phyloP scores from a whole-genome alignment of 2,329 filamentous ascomycete genomes.

The Botrytis byssoidea region DNA sequence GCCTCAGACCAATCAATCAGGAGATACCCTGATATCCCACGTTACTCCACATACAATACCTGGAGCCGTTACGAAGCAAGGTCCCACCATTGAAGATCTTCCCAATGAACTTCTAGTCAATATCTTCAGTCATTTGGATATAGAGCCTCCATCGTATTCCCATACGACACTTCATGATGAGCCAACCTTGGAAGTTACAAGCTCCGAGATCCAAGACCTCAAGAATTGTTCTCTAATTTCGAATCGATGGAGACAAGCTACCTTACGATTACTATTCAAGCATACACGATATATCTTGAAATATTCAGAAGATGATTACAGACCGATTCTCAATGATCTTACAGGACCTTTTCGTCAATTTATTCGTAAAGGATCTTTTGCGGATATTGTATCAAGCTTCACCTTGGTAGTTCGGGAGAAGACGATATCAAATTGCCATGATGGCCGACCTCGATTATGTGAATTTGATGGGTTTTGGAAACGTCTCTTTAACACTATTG shows the following conservation, averaged over 20 bases:
- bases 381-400: constrained; percentile 47
- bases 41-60: constrained; percentile 2
- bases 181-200: constrained; percentile 47
- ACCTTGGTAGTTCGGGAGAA: constrained; percentile 44
- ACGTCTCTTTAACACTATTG: constrained; percentile 52
- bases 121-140: constrained; percentile 56
- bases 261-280: constrained; percentile 57
- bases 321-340: constrained; percentile 25
- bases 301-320: constrained; percentile 16
- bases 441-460: constrained; percentile 19
- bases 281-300: constrained; percentile 46
- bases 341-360: constrained; percentile 40
- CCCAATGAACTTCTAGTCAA: constrained; percentile 61
- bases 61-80: neutral
- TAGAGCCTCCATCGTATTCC: constrained; percentile 48
- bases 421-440: constrained; percentile 24
- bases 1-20: neutral
- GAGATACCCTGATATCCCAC: neutral
- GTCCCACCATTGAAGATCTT: constrained; percentile 40
- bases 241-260: constrained; percentile 51
- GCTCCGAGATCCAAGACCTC: constrained; percentile 44
- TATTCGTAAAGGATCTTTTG: constrained; percentile 38
- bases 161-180: constrained; percentile 48
- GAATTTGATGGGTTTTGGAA: constrained; percentile 49
- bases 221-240: constrained; percentile 58